Percentiles rank a stretch among this genome's conserved stretches.
phyloP scores from a whole-genome alignment of 2,329 filamentous ascomycete genomes.

The Diaporthe vaccinii region DNA sequence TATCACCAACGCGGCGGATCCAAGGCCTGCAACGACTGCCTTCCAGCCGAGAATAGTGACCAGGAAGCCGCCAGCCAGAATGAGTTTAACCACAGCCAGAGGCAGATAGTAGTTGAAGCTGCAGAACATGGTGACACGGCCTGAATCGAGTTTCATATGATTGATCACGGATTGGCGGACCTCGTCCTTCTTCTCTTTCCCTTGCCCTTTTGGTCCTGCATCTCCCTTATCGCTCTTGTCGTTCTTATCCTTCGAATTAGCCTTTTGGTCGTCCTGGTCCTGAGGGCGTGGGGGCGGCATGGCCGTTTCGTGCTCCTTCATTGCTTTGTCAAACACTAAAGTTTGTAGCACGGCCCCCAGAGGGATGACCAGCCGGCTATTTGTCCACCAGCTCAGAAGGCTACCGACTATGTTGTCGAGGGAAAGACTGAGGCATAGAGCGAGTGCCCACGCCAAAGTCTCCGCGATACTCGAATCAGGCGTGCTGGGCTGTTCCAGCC shows the following conservation, averaged over 20 bases:
- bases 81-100: conserved; percentile 51
- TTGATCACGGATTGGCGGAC: conserved; percentile 53
- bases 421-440: conserved; percentile 48
- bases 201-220: conserved; percentile 22
- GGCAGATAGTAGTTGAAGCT: conserved; percentile 49
- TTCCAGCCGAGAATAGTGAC: conserved; percentile 50
- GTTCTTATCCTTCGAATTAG: conserved; percentile 36
- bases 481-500: conserved; percentile 46
- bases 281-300: conserved; percentile 40
- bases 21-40: conserved; percentile 49
- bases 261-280: conserved; percentile 41
- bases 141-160: conserved; percentile 53
- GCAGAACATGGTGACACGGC: conserved; percentile 44
- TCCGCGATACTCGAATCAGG: conserved; percentile 42
- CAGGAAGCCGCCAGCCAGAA: conserved; percentile 50
- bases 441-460: conserved; percentile 51
- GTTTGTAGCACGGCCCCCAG: conserved; percentile 51
- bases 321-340: conserved; percentile 53
- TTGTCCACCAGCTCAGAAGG: conserved; percentile 51
- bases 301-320: conserved; percentile 52
- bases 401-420: conserved; percentile 50
- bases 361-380: conserved; percentile 50
- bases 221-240: conserved; percentile 24
- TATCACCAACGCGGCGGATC: conserved; percentile 46
- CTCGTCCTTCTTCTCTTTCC: conserved; percentile 44